A percentile compares a stretch with the other conserved stretches of the same genome.
Evolutionary conservation across 345 rosid species (phyloP).

Genomic region (Litchi chinensis): DNA sequence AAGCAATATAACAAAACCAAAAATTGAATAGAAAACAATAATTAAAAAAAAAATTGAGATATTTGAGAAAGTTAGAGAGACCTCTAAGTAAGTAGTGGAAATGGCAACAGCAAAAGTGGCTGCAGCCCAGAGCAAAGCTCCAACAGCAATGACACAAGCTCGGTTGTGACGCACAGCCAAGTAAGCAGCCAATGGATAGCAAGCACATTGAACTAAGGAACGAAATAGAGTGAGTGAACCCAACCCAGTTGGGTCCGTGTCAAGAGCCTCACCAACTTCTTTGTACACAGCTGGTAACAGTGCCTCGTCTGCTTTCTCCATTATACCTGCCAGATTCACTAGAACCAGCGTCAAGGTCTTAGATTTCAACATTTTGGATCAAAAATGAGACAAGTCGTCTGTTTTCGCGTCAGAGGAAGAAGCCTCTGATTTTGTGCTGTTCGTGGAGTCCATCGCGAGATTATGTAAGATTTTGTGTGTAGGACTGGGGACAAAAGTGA

Average conservation of each 20-base stretch:
- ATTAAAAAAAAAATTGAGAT: neutral
- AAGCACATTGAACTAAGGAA: slow-evolving; percentile 61
- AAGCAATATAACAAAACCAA: neutral
- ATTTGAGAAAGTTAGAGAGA: slow-evolving; percentile 13
- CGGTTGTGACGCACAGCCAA: slow-evolving; percentile 55
- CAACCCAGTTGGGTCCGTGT: slow-evolving; percentile 60
- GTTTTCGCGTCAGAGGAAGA: neutral
- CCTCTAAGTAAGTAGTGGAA: slow-evolving; percentile 66
- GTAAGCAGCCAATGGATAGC: slow-evolving; percentile 77
- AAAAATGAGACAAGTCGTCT: no score
- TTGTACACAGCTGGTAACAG: slow-evolving; percentile 71
- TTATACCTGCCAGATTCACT: slow-evolving; percentile 66
- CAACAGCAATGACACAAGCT: slow-evolving; percentile 68
- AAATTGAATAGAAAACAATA: neutral
- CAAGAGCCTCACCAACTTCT: slow-evolving; percentile 62
- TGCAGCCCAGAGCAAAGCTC: slow-evolving; percentile 72
- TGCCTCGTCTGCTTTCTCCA: slow-evolving; percentile 74
- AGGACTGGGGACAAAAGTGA: no score
- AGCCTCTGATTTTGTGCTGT: no score
- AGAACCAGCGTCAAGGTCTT: slow-evolving; percentile 52
- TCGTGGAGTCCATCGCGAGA: no score
- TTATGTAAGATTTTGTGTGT: no score
- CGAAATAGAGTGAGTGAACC: slow-evolving; percentile 61
- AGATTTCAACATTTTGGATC: slow-evolving; percentile 34
- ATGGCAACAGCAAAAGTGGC: slow-evolving; percentile 71